A percentile compares a stretch with the other conserved stretches of the same genome.
Conservation (phyloP, 2,329 filamentous ascomycete species). For the Drechslera avenae region DNA sequence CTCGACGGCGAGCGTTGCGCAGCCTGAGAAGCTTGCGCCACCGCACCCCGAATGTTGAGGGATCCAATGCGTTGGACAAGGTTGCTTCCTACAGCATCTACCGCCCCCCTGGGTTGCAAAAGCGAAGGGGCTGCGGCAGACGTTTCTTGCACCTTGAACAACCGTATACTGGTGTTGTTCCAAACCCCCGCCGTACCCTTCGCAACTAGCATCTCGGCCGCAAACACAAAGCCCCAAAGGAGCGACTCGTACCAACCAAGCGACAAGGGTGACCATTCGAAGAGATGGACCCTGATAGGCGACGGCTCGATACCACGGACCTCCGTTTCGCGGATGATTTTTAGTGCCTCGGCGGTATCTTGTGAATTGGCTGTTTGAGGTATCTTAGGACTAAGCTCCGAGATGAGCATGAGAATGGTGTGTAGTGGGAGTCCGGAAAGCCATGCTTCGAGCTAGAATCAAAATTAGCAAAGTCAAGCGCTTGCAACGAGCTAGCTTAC, state of each 20-base stretch:
- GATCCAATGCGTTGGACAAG: slow-evolving; percentile 85
- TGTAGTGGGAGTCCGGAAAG: slow-evolving; percentile 89
- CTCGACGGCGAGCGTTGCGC: slow-evolving; percentile 21
- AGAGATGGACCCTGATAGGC: slow-evolving; percentile 79
- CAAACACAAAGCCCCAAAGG: slow-evolving; percentile 91
- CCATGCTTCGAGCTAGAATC: slow-evolving; percentile 79
- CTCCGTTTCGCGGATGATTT: slow-evolving; percentile 63
- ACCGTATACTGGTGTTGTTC: slow-evolving; percentile 85
- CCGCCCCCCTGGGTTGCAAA: slow-evolving; percentile 83
- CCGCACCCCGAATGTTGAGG: slow-evolving; percentile 67
- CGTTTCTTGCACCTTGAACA: slow-evolving; percentile 89
- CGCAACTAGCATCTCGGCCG: slow-evolving; percentile 83
- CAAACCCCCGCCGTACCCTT: slow-evolving; percentile 90
- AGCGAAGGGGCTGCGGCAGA: slow-evolving; percentile 79
- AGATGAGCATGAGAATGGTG: slow-evolving; percentile 80
- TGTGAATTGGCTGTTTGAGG: slow-evolving; percentile 53
- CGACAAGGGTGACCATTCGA: slow-evolving; percentile 90
- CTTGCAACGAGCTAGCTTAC: slow-evolving; percentile 46
- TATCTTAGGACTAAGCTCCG: slow-evolving; percentile 57
- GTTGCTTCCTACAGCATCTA: slow-evolving; percentile 90
- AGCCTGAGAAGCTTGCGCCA: slow-evolving; percentile 32
- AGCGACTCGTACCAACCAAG: slow-evolving; percentile 96
- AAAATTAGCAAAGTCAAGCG: slow-evolving; percentile 25
- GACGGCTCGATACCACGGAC: slow-evolving; percentile 76
- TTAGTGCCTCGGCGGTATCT: slow-evolving; percentile 49